Conservation (phyloP, 768 basidiomycete genomes). For the Russula ochroleuca region DNA sequence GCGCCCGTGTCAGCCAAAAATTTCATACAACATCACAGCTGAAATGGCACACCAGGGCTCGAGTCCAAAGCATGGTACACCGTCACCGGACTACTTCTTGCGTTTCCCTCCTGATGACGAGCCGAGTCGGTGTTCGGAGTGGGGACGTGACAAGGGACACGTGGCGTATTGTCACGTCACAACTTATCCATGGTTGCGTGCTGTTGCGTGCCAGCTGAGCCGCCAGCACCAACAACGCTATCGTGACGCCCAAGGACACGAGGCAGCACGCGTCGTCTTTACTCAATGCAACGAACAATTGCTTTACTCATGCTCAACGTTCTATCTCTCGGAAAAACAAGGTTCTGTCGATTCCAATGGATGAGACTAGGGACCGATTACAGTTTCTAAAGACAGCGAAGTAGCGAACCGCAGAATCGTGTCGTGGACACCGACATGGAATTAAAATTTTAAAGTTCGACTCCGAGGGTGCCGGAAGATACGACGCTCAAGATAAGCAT, state of each 20-base stretch:
- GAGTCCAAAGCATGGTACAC: conserved; percentile 17
- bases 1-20: neutral
- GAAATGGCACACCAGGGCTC: conserved; percentile 16
- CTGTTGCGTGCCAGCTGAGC: no score
- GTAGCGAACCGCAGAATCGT: neutral
- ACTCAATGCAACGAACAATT: neutral
- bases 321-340: neutral
- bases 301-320: neutral
- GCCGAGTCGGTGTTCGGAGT: neutral
- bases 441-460: conserved; percentile 17
- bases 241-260: neutral
- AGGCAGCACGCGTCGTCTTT: neutral
- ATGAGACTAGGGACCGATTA: neutral
- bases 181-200: neutral
- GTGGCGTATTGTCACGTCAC: conserved; percentile 16
- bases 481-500: conserved; percentile 20
- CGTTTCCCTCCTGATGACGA: neutral
- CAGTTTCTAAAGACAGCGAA: neutral
- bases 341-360: conserved; percentile 3
- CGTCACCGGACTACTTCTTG: neutral
- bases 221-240: neutral
- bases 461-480: conserved; percentile 6
- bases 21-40: neutral
- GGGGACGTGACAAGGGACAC: conserved; percentile 4
- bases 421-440: neutral